phyloP scores from a whole-genome alignment of 2,329 filamentous ascomycete species.

The Aspergillus sp. region DNA sequence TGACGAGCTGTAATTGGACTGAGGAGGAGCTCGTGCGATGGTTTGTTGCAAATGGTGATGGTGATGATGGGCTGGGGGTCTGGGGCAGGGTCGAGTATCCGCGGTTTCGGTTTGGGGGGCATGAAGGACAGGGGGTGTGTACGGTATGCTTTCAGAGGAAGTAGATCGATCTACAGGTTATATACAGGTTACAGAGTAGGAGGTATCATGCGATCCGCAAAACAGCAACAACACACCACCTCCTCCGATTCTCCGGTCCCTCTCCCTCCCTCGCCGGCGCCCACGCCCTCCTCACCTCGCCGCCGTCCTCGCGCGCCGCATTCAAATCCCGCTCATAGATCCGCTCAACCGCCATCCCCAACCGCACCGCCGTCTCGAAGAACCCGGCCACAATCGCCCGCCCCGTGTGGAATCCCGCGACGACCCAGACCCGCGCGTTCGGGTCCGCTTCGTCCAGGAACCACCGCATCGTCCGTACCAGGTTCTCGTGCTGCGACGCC shows the following conservation, averaged over 20 bases:
- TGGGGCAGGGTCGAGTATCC: slow-evolving; percentile 68
- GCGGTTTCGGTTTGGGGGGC: slow-evolving; percentile 80
- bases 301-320: slow-evolving; percentile 24
- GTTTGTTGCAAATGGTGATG: slow-evolving; percentile 47
- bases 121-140: slow-evolving; percentile 79
- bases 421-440: slow-evolving; percentile 36
- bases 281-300: slow-evolving; percentile 37
- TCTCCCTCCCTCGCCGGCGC: slow-evolving; percentile 40
- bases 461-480: slow-evolving; percentile 46
- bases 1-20: slow-evolving; percentile 98
- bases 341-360: slow-evolving; percentile 41
- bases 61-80: slow-evolving; percentile 44
- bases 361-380: slow-evolving; percentile 39
- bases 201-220: slow-evolving; percentile 10
- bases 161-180: background rate
- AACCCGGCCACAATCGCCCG: slow-evolving; percentile 46
- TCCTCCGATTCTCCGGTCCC: slow-evolving; percentile 41
- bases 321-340: slow-evolving; percentile 48
- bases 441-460: slow-evolving; percentile 39
- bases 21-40: slow-evolving; percentile 72
- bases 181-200: background rate
- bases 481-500: slow-evolving; percentile 46
- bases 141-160: slow-evolving; percentile 67
- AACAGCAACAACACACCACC: slow-evolving; percentile 48
- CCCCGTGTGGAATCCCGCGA: slow-evolving; percentile 53